Base-by-base conservation (phyloP, 2,329 filamentous ascomycete genomes). In the Aspergillus sp. region DNA sequence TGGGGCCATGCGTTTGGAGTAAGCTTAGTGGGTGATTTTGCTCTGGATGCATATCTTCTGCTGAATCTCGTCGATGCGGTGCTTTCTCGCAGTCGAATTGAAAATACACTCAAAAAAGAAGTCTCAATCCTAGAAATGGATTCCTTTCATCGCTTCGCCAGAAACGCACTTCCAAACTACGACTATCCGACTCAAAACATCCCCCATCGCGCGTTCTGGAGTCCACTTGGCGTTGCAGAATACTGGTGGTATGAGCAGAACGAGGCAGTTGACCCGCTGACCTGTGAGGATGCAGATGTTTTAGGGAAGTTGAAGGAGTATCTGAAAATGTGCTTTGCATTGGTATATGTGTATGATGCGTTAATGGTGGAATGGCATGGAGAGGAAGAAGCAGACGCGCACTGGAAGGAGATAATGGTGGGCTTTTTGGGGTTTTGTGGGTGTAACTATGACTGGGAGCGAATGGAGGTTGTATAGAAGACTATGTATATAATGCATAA, bases 1-100 rank as follows among this genome's bases (percentile, higher is more conserved):
- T 43, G 41, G 41, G 41, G 41, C 11, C 35, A 43, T 26, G 30
- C 34, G n/a, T 38, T 43, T 36, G 41, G 41, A 5, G 35, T 39
- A 11, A 27, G 7, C 5, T 29, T 37, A 28, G 28, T 43, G 10
- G 35, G 34, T 6, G 41, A 43, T 10, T 30, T 38, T 12, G 41
- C 41, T 2, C 26, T 43, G 7, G 34, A 43, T 27, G 34, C 29
- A 9, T 43, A 43, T 26, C 11, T 43, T 8, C 26, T 43, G 10
- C 13, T 43, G 19, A 43, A 43, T 27, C 29, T 43, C 6, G 31
- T 36, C n/a, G 30, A 36, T 33, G 35, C 28, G 10, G 35, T 43
- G 8, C 33, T 34, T 34, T 34, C 12, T 34, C 33, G 11, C 31
- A 38, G 28, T 6, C 29, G 11, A 37, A 33, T 27, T 26, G 29